Conservation (phyloP, 805 yeast genomes). For the Ogataea trehaloabstinens region DNA sequence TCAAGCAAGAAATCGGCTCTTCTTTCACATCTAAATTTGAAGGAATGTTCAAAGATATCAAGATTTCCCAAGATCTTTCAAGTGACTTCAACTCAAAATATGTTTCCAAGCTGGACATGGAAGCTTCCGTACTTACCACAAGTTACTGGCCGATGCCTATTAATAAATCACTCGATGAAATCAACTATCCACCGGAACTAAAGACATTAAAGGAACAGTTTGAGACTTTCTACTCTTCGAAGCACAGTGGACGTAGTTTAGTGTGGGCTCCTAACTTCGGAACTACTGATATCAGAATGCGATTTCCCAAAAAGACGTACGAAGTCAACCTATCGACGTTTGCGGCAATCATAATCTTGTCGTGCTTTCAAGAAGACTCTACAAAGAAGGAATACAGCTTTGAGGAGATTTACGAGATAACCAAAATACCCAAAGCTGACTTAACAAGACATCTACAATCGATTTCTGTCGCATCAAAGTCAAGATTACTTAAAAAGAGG, state of each 20-base stretch:
- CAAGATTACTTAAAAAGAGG: slow-evolving; percentile 66
- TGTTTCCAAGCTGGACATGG: slow-evolving; percentile 36
- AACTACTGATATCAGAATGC: slow-evolving; percentile 72
- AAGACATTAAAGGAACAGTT: slow-evolving; percentile 42
- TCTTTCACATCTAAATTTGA: slow-evolving; percentile 76
- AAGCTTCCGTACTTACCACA: slow-evolving; percentile 55
- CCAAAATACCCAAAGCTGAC: slow-evolving; percentile 73
- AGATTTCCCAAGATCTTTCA: slow-evolving; percentile 50
- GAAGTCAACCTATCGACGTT: slow-evolving; percentile 78
- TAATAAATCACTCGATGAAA: slow-evolving; percentile 32
- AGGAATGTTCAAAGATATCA: slow-evolving; percentile 83
- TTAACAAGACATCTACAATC: slow-evolving; percentile 77
- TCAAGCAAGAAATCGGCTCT: slow-evolving; percentile 76
- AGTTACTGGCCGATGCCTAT: slow-evolving; percentile 67
- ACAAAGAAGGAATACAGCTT: slow-evolving; percentile 49
- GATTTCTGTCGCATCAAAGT: slow-evolving; percentile 77
- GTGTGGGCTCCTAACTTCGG: slow-evolving; percentile 86
- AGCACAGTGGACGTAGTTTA: slow-evolving; percentile 57
- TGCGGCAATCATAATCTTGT: slow-evolving; percentile 71
- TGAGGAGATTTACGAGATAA: slow-evolving; percentile 59
- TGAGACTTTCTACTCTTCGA: slow-evolving; percentile 47
- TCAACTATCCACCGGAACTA: slow-evolving; percentile 44
- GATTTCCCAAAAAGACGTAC: slow-evolving; percentile 66
- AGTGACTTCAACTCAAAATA: slow-evolving; percentile 34
- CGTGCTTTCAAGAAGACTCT: slow-evolving; percentile 57